phyloP scores from a whole-genome alignment of 2,329 filamentous ascomycete species.

The Claviceps maximensis region DNA sequence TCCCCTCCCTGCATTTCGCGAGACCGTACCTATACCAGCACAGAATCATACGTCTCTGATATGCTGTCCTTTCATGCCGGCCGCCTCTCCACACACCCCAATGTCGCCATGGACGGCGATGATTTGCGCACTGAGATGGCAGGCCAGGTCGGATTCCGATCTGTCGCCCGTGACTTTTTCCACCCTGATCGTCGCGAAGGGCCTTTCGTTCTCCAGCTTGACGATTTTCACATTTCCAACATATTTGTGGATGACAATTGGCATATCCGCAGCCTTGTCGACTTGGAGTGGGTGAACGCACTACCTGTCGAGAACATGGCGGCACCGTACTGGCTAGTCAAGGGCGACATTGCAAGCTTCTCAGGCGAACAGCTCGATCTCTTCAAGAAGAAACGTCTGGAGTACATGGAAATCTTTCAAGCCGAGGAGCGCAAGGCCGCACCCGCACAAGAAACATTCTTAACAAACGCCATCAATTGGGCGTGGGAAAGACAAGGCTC shows the following conservation, averaged over 20 bases:
- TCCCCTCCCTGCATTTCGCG: not conserved
- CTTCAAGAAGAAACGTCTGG: not conserved
- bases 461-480: not conserved
- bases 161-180: slow-evolving; percentile 9
- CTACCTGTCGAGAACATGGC: slow-evolving; percentile 12
- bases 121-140: not conserved
- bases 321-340: not conserved
- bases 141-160: not conserved
- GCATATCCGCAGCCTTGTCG: slow-evolving; percentile 17
- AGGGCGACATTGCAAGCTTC: not conserved
- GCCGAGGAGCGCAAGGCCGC: not conserved
- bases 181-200: slow-evolving; percentile 13
- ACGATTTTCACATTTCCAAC: slow-evolving; percentile 24
- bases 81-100: not conserved
- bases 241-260: slow-evolving; percentile 20
- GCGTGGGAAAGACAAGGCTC: not conserved
- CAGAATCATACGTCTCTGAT: not conserved
- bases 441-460: not conserved
- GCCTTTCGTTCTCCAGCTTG: slow-evolving; percentile 20
- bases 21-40: not conserved
- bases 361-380: not conserved
- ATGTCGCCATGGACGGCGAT: not conserved
- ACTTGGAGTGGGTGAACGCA: slow-evolving; percentile 18
- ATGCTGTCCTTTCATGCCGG: not conserved
- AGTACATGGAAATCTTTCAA: not conserved